These are phyloP conservation scores for Penicillium glabrum DNA, from an alignment of 2,329 filamentous ascomycete species.

Conservation along the genomic window DNA sequence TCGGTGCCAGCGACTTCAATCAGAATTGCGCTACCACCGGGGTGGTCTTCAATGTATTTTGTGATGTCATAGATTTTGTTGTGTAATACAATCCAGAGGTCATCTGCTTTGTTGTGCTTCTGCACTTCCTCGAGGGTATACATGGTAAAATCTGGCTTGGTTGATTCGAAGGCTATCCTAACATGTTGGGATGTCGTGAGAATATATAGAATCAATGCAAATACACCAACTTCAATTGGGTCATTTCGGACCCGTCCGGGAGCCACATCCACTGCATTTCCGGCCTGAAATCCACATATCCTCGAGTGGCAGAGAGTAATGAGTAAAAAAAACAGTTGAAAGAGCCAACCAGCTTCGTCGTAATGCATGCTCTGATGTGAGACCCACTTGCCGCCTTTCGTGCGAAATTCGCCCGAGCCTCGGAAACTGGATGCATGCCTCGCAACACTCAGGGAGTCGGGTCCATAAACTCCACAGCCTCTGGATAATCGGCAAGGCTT, in stretches of 20 bases:
- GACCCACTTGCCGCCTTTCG: background rate
- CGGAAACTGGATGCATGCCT: background rate
- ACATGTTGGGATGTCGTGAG: no score
- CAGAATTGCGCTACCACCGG: constrained; percentile 45
- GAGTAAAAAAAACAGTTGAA: background rate
- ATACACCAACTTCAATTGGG: background rate
- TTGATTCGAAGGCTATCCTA: no score
- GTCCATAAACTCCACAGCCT: background rate
- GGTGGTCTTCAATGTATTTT: constrained; percentile 60
- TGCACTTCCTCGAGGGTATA: background rate
- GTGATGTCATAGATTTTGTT: constrained; percentile 57
- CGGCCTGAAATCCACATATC: background rate
- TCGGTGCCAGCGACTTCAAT: constrained; percentile 44
- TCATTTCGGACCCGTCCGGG: background rate
- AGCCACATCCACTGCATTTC: background rate
- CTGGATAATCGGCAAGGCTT: background rate
- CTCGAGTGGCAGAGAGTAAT: background rate
- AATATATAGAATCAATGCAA: background rate
- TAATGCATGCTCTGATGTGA: background rate
- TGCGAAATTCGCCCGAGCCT: background rate
- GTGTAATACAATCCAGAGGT: constrained; percentile 20
- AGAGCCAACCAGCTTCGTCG: background rate
- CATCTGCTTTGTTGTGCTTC: background rate
- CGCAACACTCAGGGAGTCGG: background rate
- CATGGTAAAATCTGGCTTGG: background rate